Conservation (phyloP, 768 basidiomycete species). For the Rossbeevera mucosa region DNA sequence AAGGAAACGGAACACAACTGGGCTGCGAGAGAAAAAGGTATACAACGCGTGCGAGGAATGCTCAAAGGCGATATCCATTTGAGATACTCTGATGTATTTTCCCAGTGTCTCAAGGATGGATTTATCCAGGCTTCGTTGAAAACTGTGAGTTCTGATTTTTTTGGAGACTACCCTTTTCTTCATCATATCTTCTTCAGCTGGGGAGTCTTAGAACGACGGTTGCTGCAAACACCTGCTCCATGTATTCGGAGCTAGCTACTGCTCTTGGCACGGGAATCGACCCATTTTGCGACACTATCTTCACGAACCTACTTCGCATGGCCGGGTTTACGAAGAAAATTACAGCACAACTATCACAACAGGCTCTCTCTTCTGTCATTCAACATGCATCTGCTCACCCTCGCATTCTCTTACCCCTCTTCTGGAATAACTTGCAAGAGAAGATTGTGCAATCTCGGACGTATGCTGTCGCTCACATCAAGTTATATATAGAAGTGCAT, state of each 20-base stretch:
- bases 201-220: conserved; percentile 90
- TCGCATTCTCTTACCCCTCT: conserved; percentile 58
- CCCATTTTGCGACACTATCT: conserved; percentile 70
- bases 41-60: conserved; percentile 83
- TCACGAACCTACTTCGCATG: conserved; percentile 80
- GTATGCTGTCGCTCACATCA: conserved; percentile 65
- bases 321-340: conserved; percentile 91
- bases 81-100: conserved; percentile 70
- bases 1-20: conserved; percentile 98
- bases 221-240: conserved; percentile 66
- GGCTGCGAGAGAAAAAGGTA: conserved; percentile 72
- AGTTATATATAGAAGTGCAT: conserved; percentile 70
- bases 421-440: conserved; percentile 69
- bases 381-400: conserved; percentile 67
- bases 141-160: conserved; percentile 52
- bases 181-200: conserved; percentile 45
- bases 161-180: not conserved
- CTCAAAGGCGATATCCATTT: conserved; percentile 77
- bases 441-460: conserved; percentile 76
- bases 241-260: conserved; percentile 70
- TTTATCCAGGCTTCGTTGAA: conserved; percentile 83
- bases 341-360: conserved; percentile 80
- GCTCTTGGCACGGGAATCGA: conserved; percentile 69
- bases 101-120: conserved; percentile 67
- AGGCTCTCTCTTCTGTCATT: conserved; percentile 63